Evolutionary conservation across 1,139 yeast genomes (phyloP), one percentile per base, ranked within the genome.

Genomic region (Taphrina communis): DNA sequence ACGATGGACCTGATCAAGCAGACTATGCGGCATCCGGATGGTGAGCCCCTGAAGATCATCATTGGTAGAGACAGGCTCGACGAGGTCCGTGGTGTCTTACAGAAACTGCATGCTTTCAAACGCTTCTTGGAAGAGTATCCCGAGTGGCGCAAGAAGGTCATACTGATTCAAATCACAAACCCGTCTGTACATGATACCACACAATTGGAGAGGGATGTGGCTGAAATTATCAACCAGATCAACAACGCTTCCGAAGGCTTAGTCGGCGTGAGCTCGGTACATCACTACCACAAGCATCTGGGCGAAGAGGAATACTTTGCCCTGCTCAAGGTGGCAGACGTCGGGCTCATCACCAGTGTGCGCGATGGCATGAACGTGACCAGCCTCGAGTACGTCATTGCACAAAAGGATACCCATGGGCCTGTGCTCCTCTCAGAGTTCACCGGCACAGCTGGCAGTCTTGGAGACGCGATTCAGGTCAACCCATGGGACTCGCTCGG

Each of bases 351-450:
- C 72, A 91, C 97, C 0, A 88, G 96, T 1, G 88, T 93, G 41
- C 86, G 99, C 76, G 99, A 94, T 76, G 98, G 98, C 70, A 92
- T 94, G 90, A 94, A 92, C 79, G 92, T 97, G 12, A 94, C 98
- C 0, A 90, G 97, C 0, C 80, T 93, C 72, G 99, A 94, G 77
- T 94, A 87, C 78, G 96, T 93, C 53, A 86, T 93, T 42, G 89
- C 97, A 74, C 98, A 95, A 78, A 86, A 89, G 75, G 80, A 84
- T 61, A 82, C 85, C 71, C 84, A 84, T 72, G 73, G 72, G 12
- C 97, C 97, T 0, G 82, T 94, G 74, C 86, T 94, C 55, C 80
- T 93, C 60, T 89, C 97, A 36, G 99, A 94, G 79, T 94, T 94
- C 76, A 89, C 97, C 58, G 99, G 99, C 65, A 88, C 96, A 1